Evolutionary conservation across 2,329 filamentous ascomycete species (phyloP).

Genomic region (Trichoderma lentiforme): DNA sequence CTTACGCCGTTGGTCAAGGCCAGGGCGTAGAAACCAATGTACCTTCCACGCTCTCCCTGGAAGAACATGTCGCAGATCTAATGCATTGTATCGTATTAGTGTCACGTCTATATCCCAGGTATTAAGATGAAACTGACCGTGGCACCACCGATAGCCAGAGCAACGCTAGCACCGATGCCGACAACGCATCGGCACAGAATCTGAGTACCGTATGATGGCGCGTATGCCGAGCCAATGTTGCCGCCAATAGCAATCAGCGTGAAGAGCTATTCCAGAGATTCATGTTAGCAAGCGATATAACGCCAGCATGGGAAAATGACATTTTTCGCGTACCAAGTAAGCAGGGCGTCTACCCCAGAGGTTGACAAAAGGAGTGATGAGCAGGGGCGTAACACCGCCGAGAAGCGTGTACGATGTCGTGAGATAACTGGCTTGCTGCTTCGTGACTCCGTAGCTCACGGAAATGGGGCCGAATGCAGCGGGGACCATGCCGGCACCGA

Average conservation of each 20-base stretch:
- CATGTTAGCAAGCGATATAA: neutral
- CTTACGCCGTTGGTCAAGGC: conserved; percentile 10
- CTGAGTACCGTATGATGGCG: conserved; percentile 9
- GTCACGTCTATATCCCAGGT: neutral
- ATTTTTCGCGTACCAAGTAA: neutral
- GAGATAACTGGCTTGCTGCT: conserved; percentile 10
- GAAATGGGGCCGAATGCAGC: conserved; percentile 7
- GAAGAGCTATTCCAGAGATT: neutral
- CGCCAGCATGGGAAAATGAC: too few relatives aligned
- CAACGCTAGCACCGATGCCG: conserved; percentile 7
- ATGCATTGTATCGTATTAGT: neutral
- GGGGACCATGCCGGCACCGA: conserved; percentile 12
- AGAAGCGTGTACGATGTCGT: conserved; percentile 14
- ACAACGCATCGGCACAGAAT: conserved; percentile 1
- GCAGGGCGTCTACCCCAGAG: conserved; percentile 7
- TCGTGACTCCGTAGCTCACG: neutral
- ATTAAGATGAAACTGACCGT: neutral
- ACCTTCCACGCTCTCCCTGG: conserved; percentile 11
- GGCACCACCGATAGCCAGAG: conserved; percentile 8
- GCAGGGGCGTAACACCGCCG: conserved; percentile 7
- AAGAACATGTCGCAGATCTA: conserved; percentile 13
- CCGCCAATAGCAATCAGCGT: neutral
- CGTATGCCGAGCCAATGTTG: conserved; percentile 13
- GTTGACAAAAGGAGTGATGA: conserved; percentile 8
- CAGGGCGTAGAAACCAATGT: conserved; percentile 14